A percentile compares a stretch with the other conserved stretches of the same genome.
phyloP scores from a whole-genome alignment of 116 monocot species.

The Phalaenopsis hybrid region DNA sequence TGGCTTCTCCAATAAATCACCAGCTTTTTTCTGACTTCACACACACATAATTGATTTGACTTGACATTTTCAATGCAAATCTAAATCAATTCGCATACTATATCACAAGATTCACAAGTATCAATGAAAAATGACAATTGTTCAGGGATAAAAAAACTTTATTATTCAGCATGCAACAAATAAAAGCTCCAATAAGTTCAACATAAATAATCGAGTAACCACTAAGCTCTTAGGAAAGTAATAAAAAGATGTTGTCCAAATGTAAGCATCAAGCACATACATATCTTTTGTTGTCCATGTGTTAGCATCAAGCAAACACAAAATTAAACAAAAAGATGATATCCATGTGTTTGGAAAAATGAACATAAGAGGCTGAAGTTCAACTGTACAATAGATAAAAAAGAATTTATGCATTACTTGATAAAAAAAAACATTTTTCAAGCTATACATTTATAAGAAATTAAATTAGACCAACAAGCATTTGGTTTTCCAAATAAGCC shows the following conservation, averaged over 20 bases:
- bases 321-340: background rate
- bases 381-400: background rate
- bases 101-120: background rate
- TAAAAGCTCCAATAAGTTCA: background rate
- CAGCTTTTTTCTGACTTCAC: background rate
- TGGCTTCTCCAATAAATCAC: background rate
- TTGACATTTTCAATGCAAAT: background rate
- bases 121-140: background rate
- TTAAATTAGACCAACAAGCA: background rate
- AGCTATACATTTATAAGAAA: background rate
- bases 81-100: background rate
- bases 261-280: too few species aligned
- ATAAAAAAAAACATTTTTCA: background rate
- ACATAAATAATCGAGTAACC: background rate
- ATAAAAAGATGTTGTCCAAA: background rate
- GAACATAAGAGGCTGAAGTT: background rate
- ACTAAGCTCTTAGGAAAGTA: background rate
- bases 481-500: background rate
- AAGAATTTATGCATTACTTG: background rate
- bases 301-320: background rate
- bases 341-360: background rate
- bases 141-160: background rate
- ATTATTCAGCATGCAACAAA: background rate
- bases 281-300: background rate
- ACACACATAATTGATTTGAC: background rate